These are phyloP conservation scores for Margaritispora aquatica DNA, from an alignment of 495 filamentous ascomycete genomes.

Conservation along the genomic window DNA sequence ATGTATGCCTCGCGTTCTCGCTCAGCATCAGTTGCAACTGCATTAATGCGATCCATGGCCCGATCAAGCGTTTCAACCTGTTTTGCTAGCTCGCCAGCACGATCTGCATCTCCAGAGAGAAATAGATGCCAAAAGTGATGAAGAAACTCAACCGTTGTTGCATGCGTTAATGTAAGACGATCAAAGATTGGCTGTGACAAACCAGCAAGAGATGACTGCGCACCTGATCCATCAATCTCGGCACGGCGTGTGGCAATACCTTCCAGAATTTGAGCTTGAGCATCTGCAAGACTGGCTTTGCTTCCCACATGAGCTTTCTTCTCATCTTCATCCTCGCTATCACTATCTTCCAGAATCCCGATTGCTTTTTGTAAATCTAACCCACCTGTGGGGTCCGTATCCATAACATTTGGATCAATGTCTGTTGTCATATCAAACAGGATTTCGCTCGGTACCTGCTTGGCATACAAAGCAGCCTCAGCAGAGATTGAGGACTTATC, in stretches of 20 bases:
- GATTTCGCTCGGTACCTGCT: conserved; percentile 62
- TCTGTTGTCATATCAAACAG: conserved; percentile 57
- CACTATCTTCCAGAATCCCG: conserved; percentile 59
- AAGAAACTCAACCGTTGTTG: conserved; percentile 90
- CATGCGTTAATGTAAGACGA: conserved; percentile 75
- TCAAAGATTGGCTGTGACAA: conserved; percentile 63
- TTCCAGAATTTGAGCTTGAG: conserved; percentile 50
- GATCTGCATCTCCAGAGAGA: conserved; percentile 71
- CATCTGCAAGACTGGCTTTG: conserved; percentile 46
- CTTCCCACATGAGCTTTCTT: conserved; percentile 46
- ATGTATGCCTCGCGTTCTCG: conserved; percentile 54
- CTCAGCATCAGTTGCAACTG: conserved; percentile 76
- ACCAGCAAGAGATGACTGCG: conserved; percentile 47
- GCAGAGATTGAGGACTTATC: conserved; percentile 45
- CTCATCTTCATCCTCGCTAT: conserved; percentile 58
- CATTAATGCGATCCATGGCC: conserved; percentile 71
- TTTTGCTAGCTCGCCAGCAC: conserved; percentile 67
- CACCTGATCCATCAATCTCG: conserved; percentile 41
- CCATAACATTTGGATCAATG: conserved; percentile 39
- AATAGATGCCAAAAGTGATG: conserved; percentile 92
- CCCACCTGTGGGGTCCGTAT: conserved; percentile 39
- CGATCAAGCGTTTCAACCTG: conserved; percentile 71
- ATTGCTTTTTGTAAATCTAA: conserved; percentile 53
- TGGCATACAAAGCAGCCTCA: conserved; percentile 51
- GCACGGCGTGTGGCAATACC: conserved; percentile 44